Evolutionary conservation across 306 rosid species (phyloP).

Genomic region (Dalbergia cochinchinensis): DNA sequence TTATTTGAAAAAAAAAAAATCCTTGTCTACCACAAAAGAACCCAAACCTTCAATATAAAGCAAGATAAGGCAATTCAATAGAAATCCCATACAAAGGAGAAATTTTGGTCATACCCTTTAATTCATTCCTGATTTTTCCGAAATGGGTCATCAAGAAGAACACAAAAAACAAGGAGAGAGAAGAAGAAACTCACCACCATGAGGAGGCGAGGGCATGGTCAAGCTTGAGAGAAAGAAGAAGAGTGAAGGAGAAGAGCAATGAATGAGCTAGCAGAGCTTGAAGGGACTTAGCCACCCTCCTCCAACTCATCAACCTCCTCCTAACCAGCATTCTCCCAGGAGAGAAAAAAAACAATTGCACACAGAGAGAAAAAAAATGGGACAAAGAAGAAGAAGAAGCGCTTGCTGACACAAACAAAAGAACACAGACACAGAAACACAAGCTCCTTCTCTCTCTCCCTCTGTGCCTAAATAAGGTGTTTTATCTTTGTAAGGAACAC

Average conservation of each 20-base stretch:
- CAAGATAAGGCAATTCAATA: constrained; percentile 1
- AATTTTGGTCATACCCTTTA: constrained; percentile 21
- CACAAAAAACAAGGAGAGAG: neutral
- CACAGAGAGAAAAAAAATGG: neutral
- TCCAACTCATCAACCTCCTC: constrained; percentile 84
- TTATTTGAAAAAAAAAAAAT: neutral
- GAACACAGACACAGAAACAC: neutral
- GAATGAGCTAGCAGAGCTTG: constrained; percentile 72
- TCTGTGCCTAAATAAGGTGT: neutral
- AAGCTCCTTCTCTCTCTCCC: neutral
- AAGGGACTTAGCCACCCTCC: constrained; percentile 73
- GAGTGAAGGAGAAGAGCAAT: constrained; percentile 76
- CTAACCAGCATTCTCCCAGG: constrained; percentile 58
- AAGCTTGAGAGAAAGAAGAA: constrained; percentile 76
- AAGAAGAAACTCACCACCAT: constrained; percentile 76
- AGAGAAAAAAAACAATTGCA: constrained; percentile 19
- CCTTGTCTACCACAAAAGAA: constrained; percentile 29
- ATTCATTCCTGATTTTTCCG: neutral
- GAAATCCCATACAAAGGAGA: constrained; percentile 5
- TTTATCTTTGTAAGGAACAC: too few relatives aligned
- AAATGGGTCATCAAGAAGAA: constrained; percentile 37
- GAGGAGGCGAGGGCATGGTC: constrained; percentile 53
- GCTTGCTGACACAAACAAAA: constrained; percentile 17
- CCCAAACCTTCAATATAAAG: neutral
- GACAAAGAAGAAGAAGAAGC: constrained; percentile 1